Percentiles rank a stretch among this genome's conserved stretches.
These are phyloP conservation scores for Camellia japonica DNA, from an alignment of 148 eudicot genomes.

Conservation along the genomic window DNA sequence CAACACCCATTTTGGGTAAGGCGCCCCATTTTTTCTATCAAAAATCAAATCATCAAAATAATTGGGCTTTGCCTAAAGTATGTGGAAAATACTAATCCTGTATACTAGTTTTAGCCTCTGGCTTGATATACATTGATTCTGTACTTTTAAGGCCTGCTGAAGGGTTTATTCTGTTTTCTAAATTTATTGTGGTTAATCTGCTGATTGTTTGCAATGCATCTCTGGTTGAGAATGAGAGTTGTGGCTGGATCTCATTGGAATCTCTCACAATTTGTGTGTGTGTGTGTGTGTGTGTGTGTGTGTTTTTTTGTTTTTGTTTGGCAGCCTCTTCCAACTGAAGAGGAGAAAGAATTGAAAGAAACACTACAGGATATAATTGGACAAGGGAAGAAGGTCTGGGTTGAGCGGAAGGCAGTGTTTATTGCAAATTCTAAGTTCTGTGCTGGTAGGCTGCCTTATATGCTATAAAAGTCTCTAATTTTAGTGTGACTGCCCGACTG, in stretches of 20 bases:
- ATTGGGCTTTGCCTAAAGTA: background rate
- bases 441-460: background rate
- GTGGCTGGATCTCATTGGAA: background rate
- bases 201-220: background rate
- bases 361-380: slow-evolving; percentile 83
- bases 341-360: slow-evolving; percentile 92
- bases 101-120: background rate
- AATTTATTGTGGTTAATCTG: background rate
- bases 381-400: slow-evolving; percentile 61
- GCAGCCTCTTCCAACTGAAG: slow-evolving; percentile 77
- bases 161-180: background rate
- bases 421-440: background rate
- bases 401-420: slow-evolving; percentile 73
- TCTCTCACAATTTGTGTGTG: background rate
- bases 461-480: background rate
- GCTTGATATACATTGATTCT: background rate
- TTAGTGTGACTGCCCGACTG: slow-evolving; percentile 42
- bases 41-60: background rate
- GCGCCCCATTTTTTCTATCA: background rate
- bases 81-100: background rate
- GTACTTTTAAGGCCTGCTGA: background rate
- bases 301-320: background rate
- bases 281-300: no score
- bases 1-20: background rate
- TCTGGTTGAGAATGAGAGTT: background rate